Evolutionary conservation across 2,329 filamentous ascomycete genomes (phyloP).

Genomic region (Coniochaeta hoffmannii): DNA sequence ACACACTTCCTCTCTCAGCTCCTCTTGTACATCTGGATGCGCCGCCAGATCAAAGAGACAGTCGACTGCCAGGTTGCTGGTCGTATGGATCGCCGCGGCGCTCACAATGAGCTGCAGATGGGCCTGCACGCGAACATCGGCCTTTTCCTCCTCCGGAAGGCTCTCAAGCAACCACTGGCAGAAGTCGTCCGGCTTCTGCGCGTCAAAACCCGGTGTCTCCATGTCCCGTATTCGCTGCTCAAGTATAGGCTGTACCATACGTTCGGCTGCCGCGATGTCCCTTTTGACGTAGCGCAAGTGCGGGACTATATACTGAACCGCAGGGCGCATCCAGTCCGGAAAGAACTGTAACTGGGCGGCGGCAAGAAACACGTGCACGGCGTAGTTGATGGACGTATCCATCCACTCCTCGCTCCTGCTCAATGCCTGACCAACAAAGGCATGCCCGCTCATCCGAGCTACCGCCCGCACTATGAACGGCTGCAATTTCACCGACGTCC

Average conservation of each 20-base stretch:
- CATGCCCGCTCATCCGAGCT: conserved; percentile 43
- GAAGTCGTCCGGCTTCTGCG: conserved; percentile 29
- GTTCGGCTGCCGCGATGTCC: conserved; percentile 33
- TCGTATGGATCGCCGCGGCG: conserved; percentile 37
- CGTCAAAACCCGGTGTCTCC: conserved; percentile 27
- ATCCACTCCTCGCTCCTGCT: conserved; percentile 48
- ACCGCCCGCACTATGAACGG: conserved; percentile 43
- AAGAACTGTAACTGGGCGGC: conserved; percentile 44
- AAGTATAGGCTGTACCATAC: conserved; percentile 37
- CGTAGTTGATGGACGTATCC: conserved; percentile 41
- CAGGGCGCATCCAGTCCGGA: conserved; percentile 39
- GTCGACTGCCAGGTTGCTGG: conserved; percentile 36
- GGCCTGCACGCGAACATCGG: conserved; percentile 28
- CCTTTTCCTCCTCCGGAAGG: conserved; percentile 29
- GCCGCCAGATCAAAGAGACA: conserved; percentile 42
- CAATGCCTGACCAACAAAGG: conserved; percentile 43
- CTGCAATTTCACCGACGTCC: conserved; percentile 46
- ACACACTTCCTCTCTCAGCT: conserved; percentile 40
- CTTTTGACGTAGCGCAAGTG: conserved; percentile 36
- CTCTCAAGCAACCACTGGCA: conserved; percentile 37
- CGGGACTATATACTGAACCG: conserved; percentile 37
- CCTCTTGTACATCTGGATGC: conserved; percentile 37
- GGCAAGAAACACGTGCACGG: conserved; percentile 39
- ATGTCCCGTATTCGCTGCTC: conserved; percentile 35
- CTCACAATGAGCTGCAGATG: conserved; percentile 36